Evolutionary conservation across 768 basidiomycete species (phyloP).

Genomic region (Mycena filopes): DNA sequence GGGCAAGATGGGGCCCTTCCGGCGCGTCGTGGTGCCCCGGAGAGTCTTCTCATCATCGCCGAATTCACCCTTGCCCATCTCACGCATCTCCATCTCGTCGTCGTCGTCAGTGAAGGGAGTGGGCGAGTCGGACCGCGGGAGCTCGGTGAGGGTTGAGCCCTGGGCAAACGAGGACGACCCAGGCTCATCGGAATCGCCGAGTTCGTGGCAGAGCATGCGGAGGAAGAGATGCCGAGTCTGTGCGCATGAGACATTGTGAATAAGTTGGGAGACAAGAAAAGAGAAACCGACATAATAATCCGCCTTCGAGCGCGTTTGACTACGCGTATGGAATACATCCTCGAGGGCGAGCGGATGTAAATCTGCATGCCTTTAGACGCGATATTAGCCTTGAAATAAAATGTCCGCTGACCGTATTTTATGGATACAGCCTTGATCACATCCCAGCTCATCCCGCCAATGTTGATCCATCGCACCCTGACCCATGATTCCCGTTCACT

Average conservation of each 20-base stretch:
- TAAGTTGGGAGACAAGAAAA: not conserved
- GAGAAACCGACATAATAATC: slow-evolving; percentile 64
- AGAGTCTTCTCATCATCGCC: slow-evolving; percentile 43
- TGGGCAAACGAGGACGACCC: slow-evolving; percentile 34
- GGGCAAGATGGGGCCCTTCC: slow-evolving; percentile 29
- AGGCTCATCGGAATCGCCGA: slow-evolving; percentile 47
- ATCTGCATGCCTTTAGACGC: slow-evolving; percentile 46
- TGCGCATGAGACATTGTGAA: not conserved
- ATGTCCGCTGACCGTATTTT: slow-evolving; percentile 61
- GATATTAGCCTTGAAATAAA: slow-evolving; percentile 1
- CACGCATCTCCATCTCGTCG: slow-evolving; percentile 33
- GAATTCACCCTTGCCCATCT: slow-evolving; percentile 28
- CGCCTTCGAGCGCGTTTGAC: slow-evolving; percentile 69
- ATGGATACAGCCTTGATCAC: slow-evolving; percentile 75
- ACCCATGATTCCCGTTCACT: slow-evolving; percentile 67
- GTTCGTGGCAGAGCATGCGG: slow-evolving; percentile 71
- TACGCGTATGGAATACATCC: slow-evolving; percentile 69
- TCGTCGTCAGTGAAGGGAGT: slow-evolving; percentile 44
- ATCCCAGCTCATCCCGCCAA: slow-evolving; percentile 77
- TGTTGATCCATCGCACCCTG: slow-evolving; percentile 80
- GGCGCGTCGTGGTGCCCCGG: slow-evolving; percentile 19
- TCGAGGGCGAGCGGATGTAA: slow-evolving; percentile 79
- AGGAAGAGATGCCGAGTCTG: slow-evolving; percentile 71
- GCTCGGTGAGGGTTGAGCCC: slow-evolving; percentile 41
- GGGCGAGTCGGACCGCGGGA: slow-evolving; percentile 50